Conservation (phyloP, 495 filamentous ascomycete species). For the Penicillium lagena region DNA sequence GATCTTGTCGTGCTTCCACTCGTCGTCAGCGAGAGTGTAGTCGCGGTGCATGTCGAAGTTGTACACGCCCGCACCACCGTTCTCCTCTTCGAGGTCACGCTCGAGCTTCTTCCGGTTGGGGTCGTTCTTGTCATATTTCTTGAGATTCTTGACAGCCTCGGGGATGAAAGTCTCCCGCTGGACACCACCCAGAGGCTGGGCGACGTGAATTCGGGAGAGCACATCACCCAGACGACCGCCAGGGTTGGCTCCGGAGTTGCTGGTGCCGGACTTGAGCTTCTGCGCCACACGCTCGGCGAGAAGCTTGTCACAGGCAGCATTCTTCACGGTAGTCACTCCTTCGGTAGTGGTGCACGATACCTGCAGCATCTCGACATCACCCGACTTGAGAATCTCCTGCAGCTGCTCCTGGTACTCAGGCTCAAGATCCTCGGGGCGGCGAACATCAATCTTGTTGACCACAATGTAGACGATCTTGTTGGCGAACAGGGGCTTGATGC, state of each 20-base stretch:
- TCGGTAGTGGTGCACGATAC: constrained; percentile 93
- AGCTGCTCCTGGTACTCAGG: constrained; percentile 70
- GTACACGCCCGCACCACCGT: constrained; percentile 92
- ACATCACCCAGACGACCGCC: constrained; percentile 81
- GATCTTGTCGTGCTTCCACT: constrained; percentile 94
- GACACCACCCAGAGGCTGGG: constrained; percentile 76
- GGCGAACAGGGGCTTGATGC: constrained; percentile 91
- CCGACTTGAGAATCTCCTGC: constrained; percentile 71
- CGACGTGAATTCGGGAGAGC: constrained; percentile 90
- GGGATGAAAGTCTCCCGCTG: constrained; percentile 81
- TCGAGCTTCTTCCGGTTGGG: constrained; percentile 72
- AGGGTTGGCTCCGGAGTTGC: constrained; percentile 55
- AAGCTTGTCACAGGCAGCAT: constrained; percentile 86
- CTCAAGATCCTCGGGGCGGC: constrained; percentile 81
- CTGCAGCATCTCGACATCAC: constrained; percentile 84
- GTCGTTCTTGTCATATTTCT: constrained; percentile 86
- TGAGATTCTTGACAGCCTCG: constrained; percentile 68
- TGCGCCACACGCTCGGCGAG: constrained; percentile 88
- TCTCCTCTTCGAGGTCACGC: constrained; percentile 84
- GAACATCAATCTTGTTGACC: constrained; percentile 96
- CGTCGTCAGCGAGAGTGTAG: constrained; percentile 74
- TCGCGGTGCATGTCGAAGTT: constrained; percentile 84
- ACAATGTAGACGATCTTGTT: constrained; percentile 97
- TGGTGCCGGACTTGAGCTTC: constrained; percentile 86
- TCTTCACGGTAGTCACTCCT: constrained; percentile 89